Base-by-base conservation (phyloP, 371 early-diverging fungal species). In the Dichotomocladium elegans region DNA sequence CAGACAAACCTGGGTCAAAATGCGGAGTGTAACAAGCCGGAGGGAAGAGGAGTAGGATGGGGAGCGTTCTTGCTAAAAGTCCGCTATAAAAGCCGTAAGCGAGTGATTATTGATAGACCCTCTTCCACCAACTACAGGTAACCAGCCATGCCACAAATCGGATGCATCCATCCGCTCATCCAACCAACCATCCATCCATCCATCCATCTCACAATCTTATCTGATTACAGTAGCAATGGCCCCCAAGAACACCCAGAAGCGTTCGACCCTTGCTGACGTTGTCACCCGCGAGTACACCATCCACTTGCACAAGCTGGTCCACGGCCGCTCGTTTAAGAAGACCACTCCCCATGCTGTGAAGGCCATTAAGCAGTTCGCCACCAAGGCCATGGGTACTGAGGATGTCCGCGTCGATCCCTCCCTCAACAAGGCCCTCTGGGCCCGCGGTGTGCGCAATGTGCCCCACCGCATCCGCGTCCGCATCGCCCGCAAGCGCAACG, bases 261-360 rank as follows among this genome's bases (percentile, higher is more conserved):
- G 82, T 65, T 83, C 83, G 57, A 79, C 83, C 50, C 76, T 81
- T 67, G 64, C 80, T 66, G 83, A 83, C 70, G 81, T 85, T 61
- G 88, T 95, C 68, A 90, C 95, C 61, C 89, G 93, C 64, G 95
- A 94, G 72, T 93, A 89, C 90, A 96, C 95, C 79, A 90, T 94
- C 74, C 92, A 95, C 86, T 68, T 96, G 66, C 95, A 94, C 92
- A 94, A 93, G 86, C 81, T 79, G 61, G 87, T 93, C 64, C 72
- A 69, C 47, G 66, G 62, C 51, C 48, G 58, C 49, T 79, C 86
- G 61, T 96, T 96, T 90, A 95, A 94, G 86, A 95, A 94, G 89
- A 89, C 95, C 65, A 90, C 95, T 51, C 98, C 98, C 62, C 82
- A 81, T 50, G 94, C 98, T 65, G 80, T 97, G 73, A 95, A 95